phyloP scores from a whole-genome alignment of 306 rosid genomes.

The Glycine soja region DNA sequence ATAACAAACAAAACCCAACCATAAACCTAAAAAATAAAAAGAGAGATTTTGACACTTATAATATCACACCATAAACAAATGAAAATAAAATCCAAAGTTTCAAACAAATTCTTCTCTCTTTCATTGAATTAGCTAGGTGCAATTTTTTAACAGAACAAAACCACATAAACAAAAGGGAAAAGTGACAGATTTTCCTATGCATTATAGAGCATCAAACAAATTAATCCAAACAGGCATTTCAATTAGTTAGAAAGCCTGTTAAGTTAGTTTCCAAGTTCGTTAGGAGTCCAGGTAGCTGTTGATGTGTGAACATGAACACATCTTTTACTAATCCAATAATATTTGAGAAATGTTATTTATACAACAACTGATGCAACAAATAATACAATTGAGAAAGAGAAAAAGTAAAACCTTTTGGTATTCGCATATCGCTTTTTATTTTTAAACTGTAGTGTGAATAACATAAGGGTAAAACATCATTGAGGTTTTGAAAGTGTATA shows the following conservation, averaged over 20 bases:
- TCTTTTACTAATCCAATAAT: neutral
- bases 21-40: neutral
- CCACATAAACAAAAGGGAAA: slow-evolving; percentile 8
- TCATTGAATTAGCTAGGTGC: neutral
- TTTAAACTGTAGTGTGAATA: neutral
- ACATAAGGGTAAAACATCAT: neutral
- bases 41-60: neutral
- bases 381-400: neutral
- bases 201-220: neutral
- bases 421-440: neutral
- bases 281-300: too few relatives aligned
- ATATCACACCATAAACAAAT: slow-evolving; percentile 19
- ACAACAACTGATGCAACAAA: neutral
- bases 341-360: neutral
- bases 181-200: neutral
- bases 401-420: neutral
- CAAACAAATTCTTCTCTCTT: slow-evolving; percentile 8
- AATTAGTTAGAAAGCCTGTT: neutral
- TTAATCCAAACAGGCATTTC: neutral
- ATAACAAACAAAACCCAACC: slow-evolving; percentile 17
- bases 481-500: neutral
- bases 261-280: too few relatives aligned
- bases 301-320: too few relatives aligned
- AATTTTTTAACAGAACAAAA: slow-evolving; percentile 25
- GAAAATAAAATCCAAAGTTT: slow-evolving; percentile 12